Evolutionary conservation across 352 stramenopile genomes (phyloP), one percentile per base, ranked within the genome.

Genomic region (Phytophthora europaea): DNA sequence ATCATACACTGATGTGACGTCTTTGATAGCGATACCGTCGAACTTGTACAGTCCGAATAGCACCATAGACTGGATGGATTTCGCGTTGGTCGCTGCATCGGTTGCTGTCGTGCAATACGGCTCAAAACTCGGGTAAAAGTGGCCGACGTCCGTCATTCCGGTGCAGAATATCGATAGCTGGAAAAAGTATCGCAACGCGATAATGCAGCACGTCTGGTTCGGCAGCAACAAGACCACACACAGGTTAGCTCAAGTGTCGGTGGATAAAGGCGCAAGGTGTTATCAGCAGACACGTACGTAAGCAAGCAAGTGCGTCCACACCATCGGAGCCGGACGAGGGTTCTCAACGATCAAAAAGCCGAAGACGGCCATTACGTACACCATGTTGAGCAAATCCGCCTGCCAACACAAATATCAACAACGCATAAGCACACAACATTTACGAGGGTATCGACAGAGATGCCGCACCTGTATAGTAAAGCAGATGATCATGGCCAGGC

Each of bases 11-110:
- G 79, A 82, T 9, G 67, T 87, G 40, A 90, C 67, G 23, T 66
- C 75, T n/a, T 83, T 54, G 13, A 92, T 85, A 23, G 84, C 82
- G 48, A 76, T 78, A 0, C 89, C 90, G 47, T 97, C 89, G 28
- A 94, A 96, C 69, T 97, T 97, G 77, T 94, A 97, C 31, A 97
- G 60, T 3, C 90, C 90, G 55, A 96, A 73, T n/a, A 96, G 60
- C 12, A 96, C 87, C 22, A 93, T 84, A 0, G 87, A 84, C 57
- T 96, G 90, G 36, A 97, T 91, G 12, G 87, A 70, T 51, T 92
- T 87, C 10, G 83, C 78, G 53, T 88, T 87, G 15, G 62, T 85
- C 54, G 61, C 36, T 73, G 80, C 62, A 70, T 70, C 54, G 62
- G 57, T 38, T 40, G 60, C 68, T 28, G 78, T 78, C 22, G 77